These are phyloP conservation scores for Arthrobotrys iridis DNA, from an alignment of 2,329 filamentous ascomycete species.

Conservation along the genomic window DNA sequence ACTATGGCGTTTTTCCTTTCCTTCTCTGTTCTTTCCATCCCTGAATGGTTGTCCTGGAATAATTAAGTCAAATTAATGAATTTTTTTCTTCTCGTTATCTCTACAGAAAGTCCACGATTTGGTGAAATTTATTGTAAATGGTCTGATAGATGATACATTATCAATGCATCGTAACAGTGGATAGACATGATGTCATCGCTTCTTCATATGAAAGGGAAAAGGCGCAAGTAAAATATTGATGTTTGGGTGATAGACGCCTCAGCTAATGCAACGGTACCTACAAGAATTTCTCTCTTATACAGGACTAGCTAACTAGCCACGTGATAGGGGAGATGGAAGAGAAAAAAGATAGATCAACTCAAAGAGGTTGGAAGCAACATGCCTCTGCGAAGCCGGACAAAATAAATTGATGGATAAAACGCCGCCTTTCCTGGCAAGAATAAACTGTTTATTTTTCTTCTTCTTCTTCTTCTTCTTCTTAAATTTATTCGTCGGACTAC, in stretches of 20 bases:
- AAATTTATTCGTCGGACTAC: conserved; percentile 58
- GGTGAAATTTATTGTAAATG: too few species aligned
- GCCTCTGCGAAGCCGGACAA: background rate
- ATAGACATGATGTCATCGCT: too few species aligned
- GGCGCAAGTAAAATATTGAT: background rate
- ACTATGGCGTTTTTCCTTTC: conserved; percentile 26
- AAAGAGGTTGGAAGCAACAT: background rate
- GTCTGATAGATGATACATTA: too few species aligned
- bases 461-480: background rate
- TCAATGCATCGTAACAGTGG: too few species aligned
- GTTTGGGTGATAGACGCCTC: background rate
- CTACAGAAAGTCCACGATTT: too few species aligned
- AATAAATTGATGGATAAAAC: background rate
- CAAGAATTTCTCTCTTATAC: background rate
- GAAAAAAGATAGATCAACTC: background rate
- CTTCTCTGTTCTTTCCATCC: background rate
- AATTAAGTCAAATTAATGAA: too few species aligned
- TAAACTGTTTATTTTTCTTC: background rate
- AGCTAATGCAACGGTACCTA: background rate
- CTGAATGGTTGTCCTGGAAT: too few species aligned
- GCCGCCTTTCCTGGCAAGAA: too few species aligned
- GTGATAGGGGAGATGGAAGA: too few species aligned
- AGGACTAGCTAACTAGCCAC: background rate
- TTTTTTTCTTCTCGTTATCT: too few species aligned
- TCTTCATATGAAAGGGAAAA: too few species aligned